Conservation (phyloP, 805 yeast genomes). For the Diddensiella santjacobensis region DNA sequence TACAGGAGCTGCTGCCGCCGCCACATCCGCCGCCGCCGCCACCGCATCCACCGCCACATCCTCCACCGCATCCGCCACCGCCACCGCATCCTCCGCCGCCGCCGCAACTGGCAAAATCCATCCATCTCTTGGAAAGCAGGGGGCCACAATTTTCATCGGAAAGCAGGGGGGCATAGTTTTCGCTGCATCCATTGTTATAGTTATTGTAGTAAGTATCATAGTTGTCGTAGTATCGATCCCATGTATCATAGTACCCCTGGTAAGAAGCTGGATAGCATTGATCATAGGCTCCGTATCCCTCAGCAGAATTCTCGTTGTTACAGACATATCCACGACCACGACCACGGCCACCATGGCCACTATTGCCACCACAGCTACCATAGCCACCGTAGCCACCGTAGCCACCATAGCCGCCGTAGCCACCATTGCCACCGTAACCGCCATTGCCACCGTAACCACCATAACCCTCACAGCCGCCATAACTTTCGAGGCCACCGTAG, state of each 20-base stretch:
- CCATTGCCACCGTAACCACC: not conserved
- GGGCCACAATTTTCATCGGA: not conserved
- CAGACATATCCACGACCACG: not conserved
- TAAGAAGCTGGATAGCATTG: not conserved
- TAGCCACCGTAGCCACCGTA: conserved; percentile 7
- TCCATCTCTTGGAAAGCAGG: not conserved
- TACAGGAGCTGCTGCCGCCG: conserved; percentile 1
- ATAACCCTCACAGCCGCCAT: not conserved
- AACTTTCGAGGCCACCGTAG: conserved; percentile 3
- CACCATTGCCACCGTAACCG: not conserved
- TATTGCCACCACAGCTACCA: not conserved
- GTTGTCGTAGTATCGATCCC: conserved; percentile 1
- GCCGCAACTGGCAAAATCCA: conserved; percentile 2
- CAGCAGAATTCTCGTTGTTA: not conserved
- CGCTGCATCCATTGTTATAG: not conserved
- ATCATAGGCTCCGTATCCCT: not conserved
- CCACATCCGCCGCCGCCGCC: no score
- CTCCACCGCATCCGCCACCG: not conserved
- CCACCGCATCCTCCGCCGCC: conserved; percentile 3
- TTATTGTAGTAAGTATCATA: not conserved
- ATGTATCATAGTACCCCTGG: not conserved
- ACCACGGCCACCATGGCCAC: not conserved
- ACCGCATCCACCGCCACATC: conserved; percentile 4
- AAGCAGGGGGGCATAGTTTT: no score
- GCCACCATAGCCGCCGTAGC: not conserved